Conservation (phyloP, 208 protist genomes). For the Trichomonas tenax region DNA sequence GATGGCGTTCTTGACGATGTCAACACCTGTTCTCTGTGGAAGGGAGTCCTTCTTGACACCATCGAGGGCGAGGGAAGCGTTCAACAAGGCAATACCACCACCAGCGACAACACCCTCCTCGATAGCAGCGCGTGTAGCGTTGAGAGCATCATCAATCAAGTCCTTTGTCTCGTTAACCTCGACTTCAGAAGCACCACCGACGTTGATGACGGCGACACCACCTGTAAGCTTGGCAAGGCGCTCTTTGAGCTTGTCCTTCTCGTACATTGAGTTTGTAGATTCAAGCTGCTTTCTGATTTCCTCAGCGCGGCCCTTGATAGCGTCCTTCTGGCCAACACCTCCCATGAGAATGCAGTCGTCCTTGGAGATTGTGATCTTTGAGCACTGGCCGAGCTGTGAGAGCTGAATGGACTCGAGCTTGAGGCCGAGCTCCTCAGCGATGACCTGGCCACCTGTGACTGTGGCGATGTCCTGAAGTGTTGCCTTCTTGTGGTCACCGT, state of each 20-base stretch:
- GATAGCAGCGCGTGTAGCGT: slow-evolving; percentile 89
- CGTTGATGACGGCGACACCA: slow-evolving; percentile 57
- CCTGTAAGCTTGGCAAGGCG: slow-evolving; percentile 87
- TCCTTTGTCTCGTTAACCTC: slow-evolving; percentile 98
- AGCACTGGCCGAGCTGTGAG: slow-evolving; percentile 44
- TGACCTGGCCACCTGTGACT: slow-evolving; percentile 76
- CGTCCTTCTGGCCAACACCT: slow-evolving; percentile 64
- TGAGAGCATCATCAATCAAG: slow-evolving; percentile 89
- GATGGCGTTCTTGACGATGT: slow-evolving; percentile 74
- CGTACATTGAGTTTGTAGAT: slow-evolving; percentile 71
- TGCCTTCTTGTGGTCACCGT: slow-evolving; percentile 90
- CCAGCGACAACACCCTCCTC: slow-evolving; percentile 95
- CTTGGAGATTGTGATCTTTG: slow-evolving; percentile 69
- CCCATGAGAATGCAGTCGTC: slow-evolving; percentile 89
- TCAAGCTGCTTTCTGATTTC: slow-evolving; percentile 65
- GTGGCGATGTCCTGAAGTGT: slow-evolving; percentile 93
- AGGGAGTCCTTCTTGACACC: slow-evolving; percentile 58
- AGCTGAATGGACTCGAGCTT: slow-evolving; percentile 51
- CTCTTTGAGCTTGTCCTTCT: slow-evolving; percentile 85
- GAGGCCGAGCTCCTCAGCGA: slow-evolving; percentile 66
- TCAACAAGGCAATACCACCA: slow-evolving; percentile 82
- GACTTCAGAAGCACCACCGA: slow-evolving; percentile 84
- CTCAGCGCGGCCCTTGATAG: slow-evolving; percentile 69
- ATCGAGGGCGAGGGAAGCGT: slow-evolving; percentile 63
- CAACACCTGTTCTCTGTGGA: slow-evolving; percentile 80